A percentile compares a stretch with the other conserved stretches of the same genome.
Evolutionary conservation across 73 alveolate genomes (phyloP).

Genomic region (Paramecium caudatum): DNA sequence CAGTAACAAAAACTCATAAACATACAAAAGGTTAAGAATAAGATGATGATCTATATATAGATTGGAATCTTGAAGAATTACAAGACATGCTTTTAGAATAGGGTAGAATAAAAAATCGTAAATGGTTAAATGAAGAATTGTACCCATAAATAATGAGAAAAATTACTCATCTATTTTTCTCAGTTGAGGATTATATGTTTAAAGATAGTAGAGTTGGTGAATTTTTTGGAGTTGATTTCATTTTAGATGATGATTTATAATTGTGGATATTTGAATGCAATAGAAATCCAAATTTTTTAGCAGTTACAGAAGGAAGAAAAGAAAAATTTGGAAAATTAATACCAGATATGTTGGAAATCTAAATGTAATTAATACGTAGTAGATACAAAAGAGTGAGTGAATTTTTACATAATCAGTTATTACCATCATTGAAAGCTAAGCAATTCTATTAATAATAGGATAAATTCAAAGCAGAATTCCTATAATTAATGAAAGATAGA

Average conservation of each 20-base stretch:
- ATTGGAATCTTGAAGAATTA: conserved; percentile 67
- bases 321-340: conserved; percentile 56
- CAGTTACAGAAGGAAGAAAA: conserved; percentile 61
- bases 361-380: conserved; percentile 54
- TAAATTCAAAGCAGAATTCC: conserved; percentile 6
- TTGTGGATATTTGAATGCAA: conserved; percentile 70
- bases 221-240: conserved; percentile 68
- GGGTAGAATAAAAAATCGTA: conserved; percentile 31
- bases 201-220: conserved; percentile 64
- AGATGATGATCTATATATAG: conserved; percentile 58
- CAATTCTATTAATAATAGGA: neutral
- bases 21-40: neutral
- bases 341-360: conserved; percentile 62
- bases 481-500: conserved; percentile 65
- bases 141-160: conserved; percentile 58
- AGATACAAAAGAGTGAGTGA: conserved; percentile 49
- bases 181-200: conserved; percentile 38
- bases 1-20: conserved; percentile 67
- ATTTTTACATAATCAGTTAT: neutral
- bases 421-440: conserved; percentile 11
- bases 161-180: conserved; percentile 50
- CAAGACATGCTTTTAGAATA: conserved; percentile 36
- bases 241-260: conserved; percentile 48
- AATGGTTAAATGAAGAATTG: conserved; percentile 14
- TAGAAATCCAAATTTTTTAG: conserved; percentile 65